Conservation (phyloP, 2,329 filamentous ascomycete species). For the Pseudogymnoascus sp. region DNA sequence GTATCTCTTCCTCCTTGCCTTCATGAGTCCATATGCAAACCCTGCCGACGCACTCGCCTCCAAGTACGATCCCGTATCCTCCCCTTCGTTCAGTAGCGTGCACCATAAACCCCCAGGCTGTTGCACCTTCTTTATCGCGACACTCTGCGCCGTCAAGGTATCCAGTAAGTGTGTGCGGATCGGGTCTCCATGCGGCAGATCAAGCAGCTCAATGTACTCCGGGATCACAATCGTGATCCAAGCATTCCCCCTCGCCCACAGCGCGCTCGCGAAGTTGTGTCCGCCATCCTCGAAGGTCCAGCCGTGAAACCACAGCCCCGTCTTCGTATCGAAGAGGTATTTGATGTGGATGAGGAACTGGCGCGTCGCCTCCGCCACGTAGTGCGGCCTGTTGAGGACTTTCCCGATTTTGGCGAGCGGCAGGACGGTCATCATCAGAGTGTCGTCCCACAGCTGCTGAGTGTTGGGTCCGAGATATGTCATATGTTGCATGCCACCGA, state of each 20-base stretch:
- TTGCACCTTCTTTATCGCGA: slow-evolving; percentile 55
- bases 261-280: slow-evolving; percentile 50
- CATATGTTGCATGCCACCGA: slow-evolving; percentile 39
- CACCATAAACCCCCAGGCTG: slow-evolving; percentile 58
- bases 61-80: slow-evolving; percentile 60
- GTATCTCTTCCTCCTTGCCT: slow-evolving; percentile 62
- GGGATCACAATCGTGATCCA: slow-evolving; percentile 81
- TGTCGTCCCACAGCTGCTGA: slow-evolving; percentile 77
- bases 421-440: slow-evolving; percentile 80
- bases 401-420: slow-evolving; percentile 73
- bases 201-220: slow-evolving; percentile 67
- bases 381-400: slow-evolving; percentile 59
- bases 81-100: slow-evolving; percentile 61
- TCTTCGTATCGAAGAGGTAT: slow-evolving; percentile 64
- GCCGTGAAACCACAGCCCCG: slow-evolving; percentile 72
- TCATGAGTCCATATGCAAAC: slow-evolving; percentile 73
- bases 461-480: slow-evolving; percentile 55
- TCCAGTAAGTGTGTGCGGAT: slow-evolving; percentile 46
- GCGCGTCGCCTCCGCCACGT: slow-evolving; percentile 67
- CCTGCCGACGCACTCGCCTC: slow-evolving; percentile 73
- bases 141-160: slow-evolving; percentile 60
- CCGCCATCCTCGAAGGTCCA: slow-evolving; percentile 67
- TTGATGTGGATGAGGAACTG: slow-evolving; percentile 73
- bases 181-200: slow-evolving; percentile 49
- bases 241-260: slow-evolving; percentile 54